Conservation (phyloP, 2,329 filamentous ascomycete genomes). For the Cladosporium sp. region DNA sequence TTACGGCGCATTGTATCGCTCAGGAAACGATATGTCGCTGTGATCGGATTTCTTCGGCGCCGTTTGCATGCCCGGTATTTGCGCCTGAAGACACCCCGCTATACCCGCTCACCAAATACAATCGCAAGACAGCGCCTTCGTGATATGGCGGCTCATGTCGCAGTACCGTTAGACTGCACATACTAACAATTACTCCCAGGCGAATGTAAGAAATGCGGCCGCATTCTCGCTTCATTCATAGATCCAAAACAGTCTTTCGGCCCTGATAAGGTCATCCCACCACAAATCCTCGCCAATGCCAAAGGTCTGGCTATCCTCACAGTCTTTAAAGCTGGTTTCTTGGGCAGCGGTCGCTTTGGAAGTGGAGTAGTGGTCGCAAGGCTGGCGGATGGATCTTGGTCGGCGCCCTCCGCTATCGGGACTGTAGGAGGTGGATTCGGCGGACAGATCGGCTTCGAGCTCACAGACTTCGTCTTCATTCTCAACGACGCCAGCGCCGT, state of each 20-base stretch:
- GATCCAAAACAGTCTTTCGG: slow-evolving; percentile 92
- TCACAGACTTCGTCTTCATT: slow-evolving; percentile 97
- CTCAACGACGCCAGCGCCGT: slow-evolving; percentile 89
- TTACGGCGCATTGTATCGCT: neutral
- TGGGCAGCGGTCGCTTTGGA: slow-evolving; percentile 78
- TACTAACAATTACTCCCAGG: slow-evolving; percentile 54
- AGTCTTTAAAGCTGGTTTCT: slow-evolving; percentile 82
- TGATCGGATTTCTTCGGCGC: neutral
- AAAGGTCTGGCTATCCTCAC: slow-evolving; percentile 89
- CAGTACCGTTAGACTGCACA: no score
- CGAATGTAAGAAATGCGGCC: slow-evolving; percentile 96
- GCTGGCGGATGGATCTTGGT: slow-evolving; percentile 75
- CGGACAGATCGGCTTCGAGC: slow-evolving; percentile 82
- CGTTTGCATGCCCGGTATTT: neutral
- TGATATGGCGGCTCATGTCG: neutral
- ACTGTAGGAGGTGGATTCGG: slow-evolving; percentile 81
- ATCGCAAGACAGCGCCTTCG: neutral
- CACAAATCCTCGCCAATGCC: slow-evolving; percentile 81
- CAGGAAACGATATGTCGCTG: neutral
- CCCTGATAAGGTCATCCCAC: slow-evolving; percentile 95
- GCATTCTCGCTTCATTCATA: slow-evolving; percentile 92
- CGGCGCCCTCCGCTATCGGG: slow-evolving; percentile 76
- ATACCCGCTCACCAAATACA: neutral
- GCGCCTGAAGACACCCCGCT: slow-evolving; percentile 4
- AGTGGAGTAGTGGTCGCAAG: slow-evolving; percentile 80